phyloP scores from a whole-genome alignment of 2,329 filamentous ascomycete genomes.

The Diaporthe sp. region DNA sequence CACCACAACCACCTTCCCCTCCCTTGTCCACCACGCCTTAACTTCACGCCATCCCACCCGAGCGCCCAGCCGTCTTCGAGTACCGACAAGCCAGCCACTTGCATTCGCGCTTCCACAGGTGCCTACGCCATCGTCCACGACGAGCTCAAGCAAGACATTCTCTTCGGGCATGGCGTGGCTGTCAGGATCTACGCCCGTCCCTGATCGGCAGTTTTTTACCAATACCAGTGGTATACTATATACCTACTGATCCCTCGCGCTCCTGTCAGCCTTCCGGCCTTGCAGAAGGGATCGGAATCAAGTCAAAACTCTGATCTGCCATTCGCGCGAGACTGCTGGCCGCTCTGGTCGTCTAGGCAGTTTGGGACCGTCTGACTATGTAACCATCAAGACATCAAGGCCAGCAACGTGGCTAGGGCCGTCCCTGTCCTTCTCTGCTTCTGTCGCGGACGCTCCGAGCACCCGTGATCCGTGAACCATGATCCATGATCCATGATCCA shows the following conservation, averaged over 20 bases:
- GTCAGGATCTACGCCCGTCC: slow-evolving; percentile 6
- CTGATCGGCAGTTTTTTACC: slow-evolving; percentile 10
- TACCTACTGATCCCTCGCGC: background rate
- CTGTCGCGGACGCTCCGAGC: slow-evolving; percentile 1
- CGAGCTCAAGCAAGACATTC: background rate
- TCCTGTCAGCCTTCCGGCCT: background rate
- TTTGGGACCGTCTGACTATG: slow-evolving; percentile 2
- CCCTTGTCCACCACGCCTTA: background rate
- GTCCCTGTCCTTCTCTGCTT: background rate
- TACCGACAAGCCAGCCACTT: slow-evolving; percentile 4
- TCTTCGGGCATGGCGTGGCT: background rate
- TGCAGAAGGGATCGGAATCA: background rate
- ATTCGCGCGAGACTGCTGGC: too few relatives aligned
- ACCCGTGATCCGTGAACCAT: background rate
- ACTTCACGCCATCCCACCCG: slow-evolving; percentile 8
- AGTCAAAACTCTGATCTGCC: background rate
- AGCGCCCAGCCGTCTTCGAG: background rate
- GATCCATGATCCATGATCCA: background rate
- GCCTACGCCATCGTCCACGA: background rate
- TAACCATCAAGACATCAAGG: slow-evolving; percentile 10
- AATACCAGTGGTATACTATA: background rate
- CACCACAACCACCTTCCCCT: background rate
- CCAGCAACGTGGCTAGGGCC: background rate
- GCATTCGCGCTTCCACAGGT: background rate
- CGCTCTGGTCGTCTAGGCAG: background rate